Evolutionary conservation across 2,329 filamentous ascomycete species (phyloP).

Genomic region (Elsinoe perseae): DNA sequence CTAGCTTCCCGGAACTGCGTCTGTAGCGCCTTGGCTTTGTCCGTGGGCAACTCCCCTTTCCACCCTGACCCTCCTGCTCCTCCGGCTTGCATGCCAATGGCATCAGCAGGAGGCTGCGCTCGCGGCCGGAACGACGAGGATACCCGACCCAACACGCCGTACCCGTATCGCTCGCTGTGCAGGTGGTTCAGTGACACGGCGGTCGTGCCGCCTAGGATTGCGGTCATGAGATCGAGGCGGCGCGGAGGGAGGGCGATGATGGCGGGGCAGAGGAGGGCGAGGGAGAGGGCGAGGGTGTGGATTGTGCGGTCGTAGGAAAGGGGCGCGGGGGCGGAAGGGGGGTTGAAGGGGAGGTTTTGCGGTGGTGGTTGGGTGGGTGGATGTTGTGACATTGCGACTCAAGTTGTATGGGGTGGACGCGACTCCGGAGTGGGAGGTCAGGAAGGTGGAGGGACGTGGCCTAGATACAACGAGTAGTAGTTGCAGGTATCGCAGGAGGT

Average conservation of each 20-base stretch:
- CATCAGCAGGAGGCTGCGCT: constrained; percentile 23
- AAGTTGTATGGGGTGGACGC: no score
- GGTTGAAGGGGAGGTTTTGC: constrained; percentile 3
- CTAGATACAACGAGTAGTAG: no score
- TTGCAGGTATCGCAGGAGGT: no score
- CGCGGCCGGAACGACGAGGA: constrained; percentile 18
- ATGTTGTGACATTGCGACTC: no score
- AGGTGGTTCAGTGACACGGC: constrained; percentile 45
- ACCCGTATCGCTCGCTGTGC: constrained; percentile 34
- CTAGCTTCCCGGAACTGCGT: constrained; percentile 33
- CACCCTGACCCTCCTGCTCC: no score
- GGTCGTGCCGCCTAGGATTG: constrained; percentile 44
- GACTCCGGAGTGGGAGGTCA: background rate
- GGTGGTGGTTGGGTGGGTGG: background rate
- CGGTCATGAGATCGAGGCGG: constrained; percentile 55
- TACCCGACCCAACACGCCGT: constrained; percentile 31
- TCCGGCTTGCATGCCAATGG: no score
- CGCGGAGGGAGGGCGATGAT: constrained; percentile 52
- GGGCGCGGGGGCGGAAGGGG: constrained; percentile 15
- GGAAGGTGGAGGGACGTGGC: background rate
- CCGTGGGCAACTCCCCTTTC: constrained; percentile 29
- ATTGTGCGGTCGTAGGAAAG: constrained; percentile 27
- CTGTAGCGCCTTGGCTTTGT: constrained; percentile 30
- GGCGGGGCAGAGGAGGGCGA: constrained; percentile 46
- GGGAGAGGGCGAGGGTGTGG: constrained; percentile 42